Conservation (phyloP, 768 basidiomycete species). For the Suillus tomentosus region DNA sequence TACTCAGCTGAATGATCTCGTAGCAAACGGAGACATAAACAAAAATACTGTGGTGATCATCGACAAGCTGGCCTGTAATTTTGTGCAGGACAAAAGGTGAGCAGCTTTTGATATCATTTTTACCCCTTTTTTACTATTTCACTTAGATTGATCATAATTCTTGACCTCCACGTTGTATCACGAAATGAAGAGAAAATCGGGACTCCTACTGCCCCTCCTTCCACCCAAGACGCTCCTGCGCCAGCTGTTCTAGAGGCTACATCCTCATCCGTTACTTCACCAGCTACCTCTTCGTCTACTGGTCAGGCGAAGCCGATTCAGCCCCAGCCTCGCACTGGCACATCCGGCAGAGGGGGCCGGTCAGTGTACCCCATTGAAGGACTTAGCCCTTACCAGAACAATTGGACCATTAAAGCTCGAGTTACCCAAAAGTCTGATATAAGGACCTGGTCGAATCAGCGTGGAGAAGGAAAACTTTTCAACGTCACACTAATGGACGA, state of each 20-base stretch:
- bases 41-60: slow-evolving; percentile 72
- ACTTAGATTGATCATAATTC: slow-evolving; percentile 77
- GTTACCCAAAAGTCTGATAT: slow-evolving; percentile 90
- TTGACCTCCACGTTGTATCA: slow-evolving; percentile 60
- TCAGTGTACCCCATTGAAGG: slow-evolving; percentile 85
- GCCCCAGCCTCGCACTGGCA: slow-evolving; percentile 12
- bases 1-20: slow-evolving; percentile 81
- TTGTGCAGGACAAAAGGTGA: slow-evolving; percentile 82
- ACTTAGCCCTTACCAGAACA: slow-evolving; percentile 95
- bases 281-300: slow-evolving; percentile 28
- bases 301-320: slow-evolving; percentile 9
- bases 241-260: slow-evolving; percentile 27
- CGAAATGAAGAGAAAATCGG: slow-evolving; percentile 74
- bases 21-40: slow-evolving; percentile 60
- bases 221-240: slow-evolving; percentile 34
- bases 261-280: slow-evolving; percentile 33
- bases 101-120: slow-evolving; percentile 22
- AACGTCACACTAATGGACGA: slow-evolving; percentile 94
- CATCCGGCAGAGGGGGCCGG: slow-evolving; percentile 25
- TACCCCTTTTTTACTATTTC: slow-evolving; percentile 12
- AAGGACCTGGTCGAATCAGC: slow-evolving; percentile 82
- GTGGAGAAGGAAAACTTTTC: slow-evolving; percentile 95
- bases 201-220: slow-evolving; percentile 45
- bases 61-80: slow-evolving; percentile 78
- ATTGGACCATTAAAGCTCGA: slow-evolving; percentile 97